Conservation (phyloP, 2,329 filamentous ascomycete species). For the Xylaria sp. region DNA sequence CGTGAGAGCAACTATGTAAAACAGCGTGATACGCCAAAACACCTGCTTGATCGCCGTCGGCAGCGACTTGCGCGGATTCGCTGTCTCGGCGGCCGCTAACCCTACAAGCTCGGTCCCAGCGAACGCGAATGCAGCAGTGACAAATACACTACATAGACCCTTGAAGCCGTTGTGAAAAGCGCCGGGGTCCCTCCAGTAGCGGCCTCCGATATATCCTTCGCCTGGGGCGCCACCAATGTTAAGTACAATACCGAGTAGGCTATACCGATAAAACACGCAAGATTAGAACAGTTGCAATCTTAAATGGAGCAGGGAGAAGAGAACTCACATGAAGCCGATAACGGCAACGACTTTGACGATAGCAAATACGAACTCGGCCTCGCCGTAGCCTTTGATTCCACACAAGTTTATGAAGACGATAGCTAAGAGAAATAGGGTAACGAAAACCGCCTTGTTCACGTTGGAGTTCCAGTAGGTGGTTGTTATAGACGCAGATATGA, state of each 20-base stretch:
- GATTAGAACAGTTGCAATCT: constrained; percentile 18
- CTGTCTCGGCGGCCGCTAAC: constrained; percentile 80
- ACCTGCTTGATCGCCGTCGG: constrained; percentile 92
- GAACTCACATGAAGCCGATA: constrained; percentile 82
- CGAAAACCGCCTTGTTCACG: constrained; percentile 78
- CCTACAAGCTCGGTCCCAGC: constrained; percentile 81
- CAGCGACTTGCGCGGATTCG: constrained; percentile 82
- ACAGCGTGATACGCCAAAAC: constrained; percentile 92
- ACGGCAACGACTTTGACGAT: constrained; percentile 88
- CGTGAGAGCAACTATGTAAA: constrained; percentile 86
- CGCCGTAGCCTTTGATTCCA: constrained; percentile 88
- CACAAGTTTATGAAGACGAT: constrained; percentile 89
- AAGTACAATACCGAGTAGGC: constrained; percentile 85
- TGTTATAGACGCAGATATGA: constrained; percentile 87
- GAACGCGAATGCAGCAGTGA: constrained; percentile 81
- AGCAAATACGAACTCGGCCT: constrained; percentile 89
- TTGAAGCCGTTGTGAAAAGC: constrained; percentile 87
- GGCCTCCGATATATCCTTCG: constrained; percentile 81
- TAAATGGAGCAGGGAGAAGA: background rate
- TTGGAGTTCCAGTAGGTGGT: constrained; percentile 80
- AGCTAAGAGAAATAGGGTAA: constrained; percentile 80
- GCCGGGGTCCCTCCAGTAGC: constrained; percentile 82
- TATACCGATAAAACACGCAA: constrained; percentile 51
- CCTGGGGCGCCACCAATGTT: constrained; percentile 82
- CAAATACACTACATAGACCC: constrained; percentile 81